These are phyloP conservation scores for Urochloa ruziziensis DNA, from an alignment of 176 grass and related monocot species.

Conservation along the genomic window DNA sequence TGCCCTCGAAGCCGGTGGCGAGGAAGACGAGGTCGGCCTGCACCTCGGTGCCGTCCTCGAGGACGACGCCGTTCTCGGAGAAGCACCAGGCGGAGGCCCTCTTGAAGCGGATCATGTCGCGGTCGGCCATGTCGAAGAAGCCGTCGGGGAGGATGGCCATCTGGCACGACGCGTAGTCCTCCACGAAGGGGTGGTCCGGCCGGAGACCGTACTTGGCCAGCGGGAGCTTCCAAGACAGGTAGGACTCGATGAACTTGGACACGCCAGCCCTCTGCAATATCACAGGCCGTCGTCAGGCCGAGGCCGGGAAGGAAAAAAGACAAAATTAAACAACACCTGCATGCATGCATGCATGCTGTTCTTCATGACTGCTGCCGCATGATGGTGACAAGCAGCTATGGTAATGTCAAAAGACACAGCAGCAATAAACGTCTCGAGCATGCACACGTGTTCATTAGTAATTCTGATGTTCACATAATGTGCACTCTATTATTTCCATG, in stretches of 20 bases:
- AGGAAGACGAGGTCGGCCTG: conserved; percentile 93
- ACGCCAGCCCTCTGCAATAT: conserved; percentile 59
- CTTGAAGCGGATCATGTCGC: conserved; percentile 57
- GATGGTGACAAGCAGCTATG: too few relatives aligned
- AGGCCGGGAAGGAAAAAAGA: too few relatives aligned
- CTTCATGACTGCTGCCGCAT: too few relatives aligned
- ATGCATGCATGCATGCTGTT: too few relatives aligned
- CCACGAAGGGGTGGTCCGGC: conserved; percentile 90
- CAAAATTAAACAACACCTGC: too few relatives aligned
- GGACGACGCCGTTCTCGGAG: conserved; percentile 67
- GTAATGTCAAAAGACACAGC: too few relatives aligned
- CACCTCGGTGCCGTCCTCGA: conserved; percentile 66
- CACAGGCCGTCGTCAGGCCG: not conserved
- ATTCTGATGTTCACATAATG: too few relatives aligned
- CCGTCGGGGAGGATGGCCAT: conserved; percentile 94
- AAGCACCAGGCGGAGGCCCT: conserved; percentile 66
- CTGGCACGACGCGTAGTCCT: conserved; percentile 96
- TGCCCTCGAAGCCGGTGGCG: conserved; percentile 95
- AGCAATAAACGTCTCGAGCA: conserved; percentile 6
- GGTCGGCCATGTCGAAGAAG: conserved; percentile 91
- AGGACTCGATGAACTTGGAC: conserved; percentile 95
- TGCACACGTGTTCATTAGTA: not conserved
- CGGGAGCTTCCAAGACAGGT: conserved; percentile 85
- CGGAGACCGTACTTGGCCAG: conserved; percentile 78
- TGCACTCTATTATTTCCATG: too few relatives aligned